Percentiles rank a stretch among this genome's conserved stretches.
Evolutionary conservation across 2,329 filamentous ascomycete genomes (phyloP).

Genomic region (Raffaelea arxii): DNA sequence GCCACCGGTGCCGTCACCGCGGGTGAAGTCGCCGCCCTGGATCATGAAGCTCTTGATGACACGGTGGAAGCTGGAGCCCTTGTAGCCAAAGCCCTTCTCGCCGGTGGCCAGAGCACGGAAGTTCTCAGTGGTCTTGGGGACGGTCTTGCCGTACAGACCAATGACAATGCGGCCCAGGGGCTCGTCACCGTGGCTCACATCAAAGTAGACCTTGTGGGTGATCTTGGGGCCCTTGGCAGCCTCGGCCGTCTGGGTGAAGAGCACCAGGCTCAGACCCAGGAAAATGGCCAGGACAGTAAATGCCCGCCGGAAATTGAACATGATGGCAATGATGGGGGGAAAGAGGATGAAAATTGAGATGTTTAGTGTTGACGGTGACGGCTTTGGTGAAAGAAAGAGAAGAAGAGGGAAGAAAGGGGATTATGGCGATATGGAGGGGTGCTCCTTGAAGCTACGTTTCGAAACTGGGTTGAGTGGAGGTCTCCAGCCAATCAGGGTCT

Average conservation of each 20-base stretch:
- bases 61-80: conserved; percentile 77
- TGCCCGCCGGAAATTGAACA: conserved; percentile 67
- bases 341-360: neutral
- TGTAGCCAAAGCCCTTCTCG: conserved; percentile 78
- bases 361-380: too few relatives aligned
- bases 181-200: conserved; percentile 69
- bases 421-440: too few relatives aligned
- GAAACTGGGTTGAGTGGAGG: neutral
- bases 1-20: conserved; percentile 71
- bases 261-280: conserved; percentile 62
- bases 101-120: conserved; percentile 74
- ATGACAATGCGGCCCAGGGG: conserved; percentile 66
- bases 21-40: conserved; percentile 83
- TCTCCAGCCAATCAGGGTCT: too few relatives aligned
- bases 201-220: conserved; percentile 90
- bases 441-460: neutral
- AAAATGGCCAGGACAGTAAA: conserved; percentile 66
- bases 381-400: neutral
- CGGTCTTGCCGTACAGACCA: conserved; percentile 79
- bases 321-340: conserved; percentile 23
- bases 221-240: conserved; percentile 86
- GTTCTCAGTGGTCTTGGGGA: conserved; percentile 66
- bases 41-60: conserved; percentile 91
- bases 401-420: neutral
- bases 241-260: conserved; percentile 65